Conservation (phyloP, 1,284 basidiomycete genomes). For the Papiliotrema fonsecae region DNA sequence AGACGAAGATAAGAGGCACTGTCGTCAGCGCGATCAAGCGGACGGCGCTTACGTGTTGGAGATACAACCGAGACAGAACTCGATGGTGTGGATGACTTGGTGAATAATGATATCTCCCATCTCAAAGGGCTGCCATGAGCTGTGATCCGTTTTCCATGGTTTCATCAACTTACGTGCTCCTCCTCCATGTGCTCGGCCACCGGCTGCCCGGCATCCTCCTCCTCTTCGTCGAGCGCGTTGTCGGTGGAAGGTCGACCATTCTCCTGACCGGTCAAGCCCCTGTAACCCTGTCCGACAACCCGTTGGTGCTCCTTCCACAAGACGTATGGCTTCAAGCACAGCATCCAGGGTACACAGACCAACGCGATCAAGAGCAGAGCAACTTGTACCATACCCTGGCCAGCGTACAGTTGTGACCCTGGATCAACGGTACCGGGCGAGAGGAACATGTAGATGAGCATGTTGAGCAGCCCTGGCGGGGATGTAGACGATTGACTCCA, state of each 20-base stretch:
- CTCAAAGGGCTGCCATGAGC: conserved; percentile 60
- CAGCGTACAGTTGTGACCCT: conserved; percentile 70
- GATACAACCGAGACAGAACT: conserved; percentile 97
- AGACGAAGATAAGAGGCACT: conserved; percentile 92
- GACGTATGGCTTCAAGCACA: conserved; percentile 90
- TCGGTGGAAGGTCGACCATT: conserved; percentile 30
- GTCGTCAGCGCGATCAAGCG: conserved; percentile 4
- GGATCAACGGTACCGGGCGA: conserved; percentile 73
- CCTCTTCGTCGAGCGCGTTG: conserved; percentile 63
- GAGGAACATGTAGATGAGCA: conserved; percentile 93
- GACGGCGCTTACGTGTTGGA: conserved; percentile 68
- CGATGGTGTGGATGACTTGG: conserved; percentile 96
- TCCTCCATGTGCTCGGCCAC: conserved; percentile 59
- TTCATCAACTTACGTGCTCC: conserved; percentile 44
- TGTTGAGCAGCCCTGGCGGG: conserved; percentile 89
- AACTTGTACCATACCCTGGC: conserved; percentile 82
- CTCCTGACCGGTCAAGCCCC: conserved; percentile 55
- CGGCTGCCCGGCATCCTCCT: conserved; percentile 74
- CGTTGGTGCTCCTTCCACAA: conserved; percentile 85
- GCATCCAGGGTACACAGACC: conserved; percentile 93
- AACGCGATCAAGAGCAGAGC: conserved; percentile 73
- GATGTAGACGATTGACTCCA: conserved; percentile 69
- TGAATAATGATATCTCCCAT: conserved; percentile 94
- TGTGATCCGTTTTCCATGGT: not conserved
- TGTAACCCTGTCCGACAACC: conserved; percentile 79